Evolutionary conservation across 2,329 filamentous ascomycete species (phyloP).

Genomic region (Aspergillus sclerotialis): DNA sequence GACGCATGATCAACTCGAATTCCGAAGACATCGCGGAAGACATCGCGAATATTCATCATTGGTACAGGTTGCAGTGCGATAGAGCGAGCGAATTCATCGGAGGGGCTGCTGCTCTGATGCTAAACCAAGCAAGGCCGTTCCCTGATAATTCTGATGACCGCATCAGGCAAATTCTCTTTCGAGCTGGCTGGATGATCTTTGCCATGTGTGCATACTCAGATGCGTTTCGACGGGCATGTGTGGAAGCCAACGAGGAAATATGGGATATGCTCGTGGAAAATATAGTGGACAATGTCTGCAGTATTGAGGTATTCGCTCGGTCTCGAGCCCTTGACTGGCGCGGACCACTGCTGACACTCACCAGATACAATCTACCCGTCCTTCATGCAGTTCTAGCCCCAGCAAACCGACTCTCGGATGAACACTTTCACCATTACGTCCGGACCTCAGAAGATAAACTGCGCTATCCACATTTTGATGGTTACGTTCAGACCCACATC

Average conservation of each 20-base stretch:
- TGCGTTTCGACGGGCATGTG: conserved; percentile 13
- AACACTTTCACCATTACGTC: conserved; percentile 11
- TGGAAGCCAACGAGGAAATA: conserved; percentile 1
- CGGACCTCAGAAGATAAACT: conserved; percentile 2
- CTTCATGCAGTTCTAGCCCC: conserved; percentile 3
- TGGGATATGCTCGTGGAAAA: conserved; percentile 12
- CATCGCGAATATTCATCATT: not conserved
- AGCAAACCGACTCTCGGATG: conserved; percentile 2
- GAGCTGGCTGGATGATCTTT: conserved; percentile 18
- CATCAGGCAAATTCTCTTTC: conserved; percentile 3
- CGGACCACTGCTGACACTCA: conserved; percentile 7
- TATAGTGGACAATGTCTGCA: conserved; percentile 11
- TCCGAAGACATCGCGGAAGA: no score
- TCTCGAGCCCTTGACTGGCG: conserved; percentile 19
- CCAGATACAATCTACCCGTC: conserved; percentile 1
- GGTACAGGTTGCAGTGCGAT: not conserved
- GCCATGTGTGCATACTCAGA: conserved; percentile 20
- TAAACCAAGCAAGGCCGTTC: not conserved
- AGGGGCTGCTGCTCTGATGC: not conserved
- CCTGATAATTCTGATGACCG: not conserved
- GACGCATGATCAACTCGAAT: not conserved
- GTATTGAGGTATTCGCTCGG: conserved; percentile 19
- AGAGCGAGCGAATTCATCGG: conserved; percentile 1
- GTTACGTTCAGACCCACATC: conserved; percentile 10
- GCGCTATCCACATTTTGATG: conserved; percentile 5